phyloP scores from a whole-genome alignment of 2,329 filamentous ascomycete genomes.

The Hypoxylon sp. region DNA sequence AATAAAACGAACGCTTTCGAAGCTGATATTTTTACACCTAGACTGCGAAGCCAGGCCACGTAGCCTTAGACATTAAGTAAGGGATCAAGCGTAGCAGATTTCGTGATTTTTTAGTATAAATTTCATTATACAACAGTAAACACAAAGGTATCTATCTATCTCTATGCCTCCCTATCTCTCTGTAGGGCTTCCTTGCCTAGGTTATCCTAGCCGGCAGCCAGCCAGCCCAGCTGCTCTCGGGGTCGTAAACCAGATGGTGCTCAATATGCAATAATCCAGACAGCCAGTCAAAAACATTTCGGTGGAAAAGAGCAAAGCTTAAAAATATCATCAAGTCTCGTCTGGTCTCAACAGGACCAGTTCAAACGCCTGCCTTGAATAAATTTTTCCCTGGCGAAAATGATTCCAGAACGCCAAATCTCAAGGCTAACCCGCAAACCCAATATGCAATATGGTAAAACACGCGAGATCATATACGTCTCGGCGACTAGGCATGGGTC shows the following conservation, averaged over 20 bases:
- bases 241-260: slow-evolving; percentile 23
- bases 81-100: background rate
- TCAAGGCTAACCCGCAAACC: slow-evolving; percentile 23
- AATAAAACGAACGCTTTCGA: background rate
- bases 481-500: slow-evolving; percentile 5
- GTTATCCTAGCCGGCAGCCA: background rate
- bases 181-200: slow-evolving; percentile 2
- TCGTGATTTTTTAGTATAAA: slow-evolving; percentile 16
- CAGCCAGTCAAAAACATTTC: slow-evolving; percentile 4
- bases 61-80: background rate
- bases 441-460: slow-evolving; percentile 34
- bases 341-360: slow-evolving; percentile 17
- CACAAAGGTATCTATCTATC: slow-evolving; percentile 37
- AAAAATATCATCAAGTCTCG: slow-evolving; percentile 34
- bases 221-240: slow-evolving; percentile 25
- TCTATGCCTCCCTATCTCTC: slow-evolving; percentile 15
- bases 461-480: slow-evolving; percentile 3
- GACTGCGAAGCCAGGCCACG: background rate
- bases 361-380: slow-evolving; percentile 30
- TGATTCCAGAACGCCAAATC: slow-evolving; percentile 34
- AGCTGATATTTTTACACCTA: background rate
- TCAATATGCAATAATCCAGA: slow-evolving; percentile 19
- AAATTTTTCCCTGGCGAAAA: slow-evolving; percentile 7
- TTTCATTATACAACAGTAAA: slow-evolving; percentile 29
- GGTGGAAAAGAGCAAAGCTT: slow-evolving; percentile 7